These are phyloP conservation scores for Pseudonectria buxi DNA, from an alignment of 2,329 filamentous ascomycete genomes.

Conservation along the genomic window DNA sequence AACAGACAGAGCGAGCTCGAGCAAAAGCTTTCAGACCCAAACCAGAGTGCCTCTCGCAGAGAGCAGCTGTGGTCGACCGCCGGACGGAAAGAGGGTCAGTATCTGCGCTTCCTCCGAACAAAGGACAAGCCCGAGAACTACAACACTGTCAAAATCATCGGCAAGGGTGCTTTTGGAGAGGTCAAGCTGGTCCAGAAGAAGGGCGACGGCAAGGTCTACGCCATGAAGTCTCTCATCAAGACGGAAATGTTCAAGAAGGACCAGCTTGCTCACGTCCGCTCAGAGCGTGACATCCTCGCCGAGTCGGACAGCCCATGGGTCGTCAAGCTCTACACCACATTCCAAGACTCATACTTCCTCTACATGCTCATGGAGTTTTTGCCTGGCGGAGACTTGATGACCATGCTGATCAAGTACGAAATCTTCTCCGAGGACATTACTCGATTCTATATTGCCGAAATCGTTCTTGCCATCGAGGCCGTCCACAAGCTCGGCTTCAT, in stretches of 20 bases:
- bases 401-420: conserved; percentile 99
- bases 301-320: conserved; percentile 99
- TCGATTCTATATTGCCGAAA: conserved; percentile 97
- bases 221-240: conserved; percentile 97
- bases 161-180: conserved; percentile 97
- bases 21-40: conserved; percentile 71
- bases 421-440: conserved; percentile 99
- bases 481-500: conserved; percentile 98
- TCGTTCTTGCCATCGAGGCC: conserved; percentile 95
- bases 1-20: conserved; percentile 85
- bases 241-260: conserved; percentile 99
- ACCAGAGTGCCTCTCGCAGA: conserved; percentile 67
- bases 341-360: conserved; percentile 91
- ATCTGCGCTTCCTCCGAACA: conserved; percentile 87
- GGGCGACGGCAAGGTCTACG: conserved; percentile 93
- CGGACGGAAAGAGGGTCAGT: conserved; percentile 83
- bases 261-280: conserved; percentile 92
- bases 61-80: conserved; percentile 79
- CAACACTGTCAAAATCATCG: conserved; percentile 93
- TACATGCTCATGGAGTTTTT: conserved; percentile 99
- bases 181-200: conserved; percentile 97
- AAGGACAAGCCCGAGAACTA: conserved; percentile 94
- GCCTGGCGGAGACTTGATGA: conserved; percentile 97
- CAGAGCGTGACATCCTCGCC: conserved; percentile 93
- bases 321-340: conserved; percentile 96